These are phyloP conservation scores for Rhodotorula mucilaginosa DNA, from an alignment of 1,284 basidiomycete species.

Conservation along the genomic window DNA sequence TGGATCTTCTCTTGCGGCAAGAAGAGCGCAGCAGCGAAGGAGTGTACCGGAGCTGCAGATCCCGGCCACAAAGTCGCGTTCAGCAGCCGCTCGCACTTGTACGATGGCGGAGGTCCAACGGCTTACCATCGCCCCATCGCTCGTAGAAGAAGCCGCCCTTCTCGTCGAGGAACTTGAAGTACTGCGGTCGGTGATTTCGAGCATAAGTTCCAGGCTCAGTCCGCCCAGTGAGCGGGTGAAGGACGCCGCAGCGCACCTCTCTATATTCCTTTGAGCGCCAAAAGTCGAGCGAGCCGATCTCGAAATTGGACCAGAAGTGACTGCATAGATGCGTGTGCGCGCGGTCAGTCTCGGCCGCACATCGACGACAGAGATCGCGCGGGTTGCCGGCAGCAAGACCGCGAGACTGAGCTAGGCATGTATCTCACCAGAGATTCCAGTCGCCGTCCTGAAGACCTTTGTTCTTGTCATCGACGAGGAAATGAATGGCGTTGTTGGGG, in stretches of 20 bases:
- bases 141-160: constrained; percentile 77
- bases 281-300: constrained; percentile 69
- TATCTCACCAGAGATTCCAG: constrained; percentile 30
- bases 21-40: constrained; percentile 69
- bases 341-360: background rate
- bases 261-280: constrained; percentile 74
- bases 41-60: constrained; percentile 67
- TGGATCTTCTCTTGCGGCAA: constrained; percentile 68
- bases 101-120: too few species aligned
- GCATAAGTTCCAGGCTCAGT: background rate
- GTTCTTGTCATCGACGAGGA: constrained; percentile 69
- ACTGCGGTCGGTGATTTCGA: constrained; percentile 45
- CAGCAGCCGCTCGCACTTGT: too few species aligned
- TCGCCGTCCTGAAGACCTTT: constrained; percentile 68
- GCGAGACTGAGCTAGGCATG: background rate
- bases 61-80: too few species aligned
- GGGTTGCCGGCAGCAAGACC: background rate
- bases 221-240: too few species aligned
- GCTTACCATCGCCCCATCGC: constrained; percentile 68
- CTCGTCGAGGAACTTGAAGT: constrained; percentile 68
- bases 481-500: constrained; percentile 68
- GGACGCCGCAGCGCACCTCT: constrained; percentile 46
- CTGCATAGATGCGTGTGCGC: background rate
- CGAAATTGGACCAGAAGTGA: constrained; percentile 62
- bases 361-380: background rate